Evolutionary conservation across 306 rosid species (phyloP), one percentile per base, ranked within the genome.

Genomic region (Sindora glabra): DNA sequence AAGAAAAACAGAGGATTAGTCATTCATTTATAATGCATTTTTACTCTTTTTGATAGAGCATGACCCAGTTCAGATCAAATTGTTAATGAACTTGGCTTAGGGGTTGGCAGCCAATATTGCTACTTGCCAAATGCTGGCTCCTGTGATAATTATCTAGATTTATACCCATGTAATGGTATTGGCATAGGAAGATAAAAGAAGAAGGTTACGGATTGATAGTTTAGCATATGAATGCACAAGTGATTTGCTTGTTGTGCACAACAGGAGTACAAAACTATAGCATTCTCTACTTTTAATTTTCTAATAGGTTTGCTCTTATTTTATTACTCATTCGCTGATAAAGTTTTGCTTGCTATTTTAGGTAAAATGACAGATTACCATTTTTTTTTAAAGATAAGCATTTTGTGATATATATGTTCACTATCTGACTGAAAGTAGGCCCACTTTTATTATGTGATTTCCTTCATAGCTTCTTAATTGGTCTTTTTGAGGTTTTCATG

Each of bases 341-440:
- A 33, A 39, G 40, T 39, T 74, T 56, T 62, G 49, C 54, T 53
- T 56, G 51, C 39, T 21, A 23, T 49, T 74, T 26, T 56, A 55
- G 37, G 12, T 47, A 36, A 71, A 47, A 15, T 11, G 36, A 58
- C 39, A 21, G 36, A 49, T 50, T 50, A 36, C 29, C 24, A 49
- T 33, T 13, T 23, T 74, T 8, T 53, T 30, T 40, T 19, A 3
- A 5, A 42, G 3, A n/a, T 22, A 19, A 22, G 12, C 29, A 10
- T 22, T 21, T 46, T 59, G 11, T 70, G 52, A 18, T 48, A 37
- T 24, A 22, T 14, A 22, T 51, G 65, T 30, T 67, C 52, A 33
- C 48, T 27, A 10, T 34, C 34, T 56, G 55, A 29, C 59, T 36
- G 52, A 51, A 55, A 41, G 34, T 48, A 34, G 17, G 26, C 10